Evolutionary conservation across 495 filamentous ascomycete genomes (phyloP).

Genomic region (Lentithecium fluviatile): DNA sequence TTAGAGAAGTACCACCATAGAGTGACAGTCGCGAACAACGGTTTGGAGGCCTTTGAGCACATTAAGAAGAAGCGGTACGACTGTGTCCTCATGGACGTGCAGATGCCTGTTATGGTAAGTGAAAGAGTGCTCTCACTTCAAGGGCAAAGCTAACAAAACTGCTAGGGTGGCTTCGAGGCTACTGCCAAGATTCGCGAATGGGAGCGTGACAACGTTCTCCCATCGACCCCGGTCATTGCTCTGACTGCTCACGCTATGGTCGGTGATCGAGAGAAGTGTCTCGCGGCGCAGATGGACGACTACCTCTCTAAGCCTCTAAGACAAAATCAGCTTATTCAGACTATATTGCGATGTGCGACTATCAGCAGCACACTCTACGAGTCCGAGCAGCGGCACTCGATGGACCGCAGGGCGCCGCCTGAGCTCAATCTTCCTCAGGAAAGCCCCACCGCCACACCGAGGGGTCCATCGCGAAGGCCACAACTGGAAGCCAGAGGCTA

Average conservation of each 20-base stretch:
- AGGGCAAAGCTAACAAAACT: not conserved
- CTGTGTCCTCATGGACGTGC: conserved; percentile 98
- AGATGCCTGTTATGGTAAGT: conserved; percentile 96
- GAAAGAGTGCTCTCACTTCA: not conserved
- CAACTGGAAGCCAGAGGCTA: conserved; percentile 31
- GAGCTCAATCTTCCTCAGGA: conserved; percentile 18
- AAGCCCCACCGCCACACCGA: conserved; percentile 16
- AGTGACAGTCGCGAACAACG: conserved; percentile 94
- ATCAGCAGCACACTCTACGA: conserved; percentile 83
- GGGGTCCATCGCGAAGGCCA: conserved; percentile 22
- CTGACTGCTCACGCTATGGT: conserved; percentile 99
- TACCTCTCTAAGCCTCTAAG: conserved; percentile 98
- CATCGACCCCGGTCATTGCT: conserved; percentile 92
- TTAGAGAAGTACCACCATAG: conserved; percentile 97
- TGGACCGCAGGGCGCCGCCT: conserved; percentile 22
- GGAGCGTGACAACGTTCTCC: conserved; percentile 72
- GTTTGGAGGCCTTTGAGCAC: conserved; percentile 84
- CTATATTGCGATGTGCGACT: conserved; percentile 81
- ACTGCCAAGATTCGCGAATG: conserved; percentile 96
- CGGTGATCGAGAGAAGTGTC: conserved; percentile 97
- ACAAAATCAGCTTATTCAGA: conserved; percentile 97
- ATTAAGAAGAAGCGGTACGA: conserved; percentile 90
- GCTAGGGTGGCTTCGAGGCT: conserved; percentile 90
- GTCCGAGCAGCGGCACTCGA: conserved; percentile 34
- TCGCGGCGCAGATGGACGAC: conserved; percentile 98